Percentiles rank a stretch among this genome's conserved stretches.
Evolutionary conservation across 2,329 filamentous ascomycete genomes (phyloP).

Genomic region (Emericellopsis cladophorae): DNA sequence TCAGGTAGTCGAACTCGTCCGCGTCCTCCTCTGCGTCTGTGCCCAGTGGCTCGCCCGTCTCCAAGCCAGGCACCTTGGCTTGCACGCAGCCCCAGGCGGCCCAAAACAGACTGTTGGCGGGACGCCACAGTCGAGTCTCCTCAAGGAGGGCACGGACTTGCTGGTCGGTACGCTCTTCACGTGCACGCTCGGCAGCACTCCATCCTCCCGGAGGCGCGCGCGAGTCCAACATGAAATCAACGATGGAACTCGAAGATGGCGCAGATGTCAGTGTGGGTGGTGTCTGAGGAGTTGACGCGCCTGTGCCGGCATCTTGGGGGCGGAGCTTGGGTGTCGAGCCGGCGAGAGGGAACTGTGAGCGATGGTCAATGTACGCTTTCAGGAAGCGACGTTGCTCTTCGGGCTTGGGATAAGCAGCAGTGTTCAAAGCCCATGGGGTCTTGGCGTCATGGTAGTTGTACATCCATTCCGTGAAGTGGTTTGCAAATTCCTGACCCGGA

Average conservation of each 20-base stretch:
- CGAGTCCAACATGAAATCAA: conserved; percentile 75
- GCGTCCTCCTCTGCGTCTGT: conserved; percentile 24
- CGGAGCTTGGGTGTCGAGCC: conserved; percentile 37
- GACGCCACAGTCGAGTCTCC: conserved; percentile 75
- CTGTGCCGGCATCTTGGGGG: conserved; percentile 24
- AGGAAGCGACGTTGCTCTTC: conserved; percentile 81
- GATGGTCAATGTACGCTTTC: conserved; percentile 74
- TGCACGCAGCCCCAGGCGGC: conserved; percentile 95
- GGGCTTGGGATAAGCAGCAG: conserved; percentile 56
- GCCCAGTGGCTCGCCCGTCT: conserved; percentile 27
- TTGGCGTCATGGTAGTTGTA: conserved; percentile 85
- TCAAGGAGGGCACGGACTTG: conserved; percentile 60
- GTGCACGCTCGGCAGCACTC: conserved; percentile 38
- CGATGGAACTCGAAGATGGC: conserved; percentile 36
- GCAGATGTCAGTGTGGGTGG: conserved; percentile 17
- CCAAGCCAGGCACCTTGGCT: conserved; percentile 69
- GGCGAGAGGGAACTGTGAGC: conserved; percentile 48
- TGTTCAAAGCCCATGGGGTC: conserved; percentile 54
- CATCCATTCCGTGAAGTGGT: conserved; percentile 97
- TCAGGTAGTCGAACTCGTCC: conserved; percentile 85
- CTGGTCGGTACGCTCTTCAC: conserved; percentile 52
- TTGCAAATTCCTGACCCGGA: conserved; percentile 82
- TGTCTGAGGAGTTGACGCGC: neutral
- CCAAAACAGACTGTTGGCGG: conserved; percentile 83
- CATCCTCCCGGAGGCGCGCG: conserved; percentile 41